Evolutionary conservation across 148 eudicot species (phyloP).

Genomic region (Cornus controversa): DNA sequence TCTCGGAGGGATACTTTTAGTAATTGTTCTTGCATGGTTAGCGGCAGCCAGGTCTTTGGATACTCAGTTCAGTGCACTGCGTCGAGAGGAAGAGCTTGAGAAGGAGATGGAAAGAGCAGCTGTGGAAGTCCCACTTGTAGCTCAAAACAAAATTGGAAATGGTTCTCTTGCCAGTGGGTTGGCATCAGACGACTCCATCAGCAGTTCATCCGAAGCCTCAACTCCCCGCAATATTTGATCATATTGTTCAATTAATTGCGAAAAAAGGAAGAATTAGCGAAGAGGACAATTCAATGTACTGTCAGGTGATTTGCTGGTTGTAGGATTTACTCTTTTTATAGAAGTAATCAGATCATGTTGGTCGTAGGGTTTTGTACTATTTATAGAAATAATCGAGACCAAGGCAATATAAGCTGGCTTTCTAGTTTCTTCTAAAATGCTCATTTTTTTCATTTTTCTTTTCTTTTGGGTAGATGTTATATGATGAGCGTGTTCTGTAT

Average conservation of each 20-base stretch:
- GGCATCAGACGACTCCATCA: constrained; percentile 39
- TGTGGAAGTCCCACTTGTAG: constrained; percentile 66
- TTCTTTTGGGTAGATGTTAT: background rate
- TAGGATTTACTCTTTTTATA: constrained; percentile 5
- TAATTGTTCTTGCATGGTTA: constrained; percentile 88
- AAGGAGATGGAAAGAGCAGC: constrained; percentile 88
- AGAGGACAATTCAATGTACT: background rate
- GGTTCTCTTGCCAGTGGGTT: constrained; percentile 41
- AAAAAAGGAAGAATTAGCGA: background rate
- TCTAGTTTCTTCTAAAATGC: background rate
- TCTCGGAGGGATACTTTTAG: constrained; percentile 78
- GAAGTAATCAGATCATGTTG: background rate
- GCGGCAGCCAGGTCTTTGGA: constrained; percentile 94
- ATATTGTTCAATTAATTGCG: background rate
- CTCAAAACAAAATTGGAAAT: constrained; percentile 38
- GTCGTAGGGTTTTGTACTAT: background rate
- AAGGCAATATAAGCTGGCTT: background rate
- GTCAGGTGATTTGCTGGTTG: constrained; percentile 1
- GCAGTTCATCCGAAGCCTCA: constrained; percentile 39
- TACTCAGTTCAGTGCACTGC: constrained; percentile 75
- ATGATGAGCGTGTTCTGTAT: background rate
- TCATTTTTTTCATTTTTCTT: too few species aligned
- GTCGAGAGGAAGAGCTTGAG: constrained; percentile 90
- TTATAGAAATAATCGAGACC: constrained; percentile 19
- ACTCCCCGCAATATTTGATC: constrained; percentile 29